phyloP scores from a whole-genome alignment of 805 yeast species.

The Blastobotrys muscicola region DNA sequence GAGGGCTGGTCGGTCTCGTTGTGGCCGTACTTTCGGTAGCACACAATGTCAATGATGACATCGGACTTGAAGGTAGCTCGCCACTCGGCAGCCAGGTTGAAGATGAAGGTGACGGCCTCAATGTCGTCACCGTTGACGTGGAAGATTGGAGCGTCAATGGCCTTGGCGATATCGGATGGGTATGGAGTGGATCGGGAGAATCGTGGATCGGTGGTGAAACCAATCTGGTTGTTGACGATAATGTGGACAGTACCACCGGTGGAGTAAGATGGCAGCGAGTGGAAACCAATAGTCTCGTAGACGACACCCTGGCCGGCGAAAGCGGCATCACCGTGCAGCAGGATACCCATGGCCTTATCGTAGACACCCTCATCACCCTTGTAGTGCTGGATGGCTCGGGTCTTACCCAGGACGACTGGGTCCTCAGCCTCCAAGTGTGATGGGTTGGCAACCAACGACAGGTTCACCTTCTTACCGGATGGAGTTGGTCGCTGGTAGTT shows the following conservation, averaged over 20 bases:
- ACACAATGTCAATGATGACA: constrained; percentile 92
- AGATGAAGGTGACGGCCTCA: constrained; percentile 83
- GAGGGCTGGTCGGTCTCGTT: constrained; percentile 99
- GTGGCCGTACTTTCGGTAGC: constrained; percentile 98
- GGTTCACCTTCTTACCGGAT: constrained; percentile 90
- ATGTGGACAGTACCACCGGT: constrained; percentile 98
- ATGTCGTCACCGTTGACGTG: constrained; percentile 98
- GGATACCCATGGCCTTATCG: constrained; percentile 81
- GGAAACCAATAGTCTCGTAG: constrained; percentile 95
- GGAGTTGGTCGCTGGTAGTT: constrained; percentile 98
- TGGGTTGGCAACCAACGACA: constrained; percentile 96
- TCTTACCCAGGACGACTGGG: constrained; percentile 96
- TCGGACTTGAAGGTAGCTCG: constrained; percentile 94
- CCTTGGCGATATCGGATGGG: constrained; percentile 95
- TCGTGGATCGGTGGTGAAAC: constrained; percentile 98
- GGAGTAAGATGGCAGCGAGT: constrained; percentile 84
- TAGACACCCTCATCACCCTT: constrained; percentile 76
- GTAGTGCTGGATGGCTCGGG: constrained; percentile 89
- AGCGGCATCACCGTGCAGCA: constrained; percentile 98
- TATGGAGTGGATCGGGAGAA: constrained; percentile 95
- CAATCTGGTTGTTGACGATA: constrained; percentile 96
- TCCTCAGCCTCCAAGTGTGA: constrained; percentile 99
- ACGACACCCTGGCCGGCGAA: constrained; percentile 99
- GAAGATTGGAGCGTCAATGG: constrained; percentile 97
- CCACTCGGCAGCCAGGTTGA: constrained; percentile 98